Conservation (phyloP, 2,329 filamentous ascomycete genomes). For the Penicillium sp. region DNA sequence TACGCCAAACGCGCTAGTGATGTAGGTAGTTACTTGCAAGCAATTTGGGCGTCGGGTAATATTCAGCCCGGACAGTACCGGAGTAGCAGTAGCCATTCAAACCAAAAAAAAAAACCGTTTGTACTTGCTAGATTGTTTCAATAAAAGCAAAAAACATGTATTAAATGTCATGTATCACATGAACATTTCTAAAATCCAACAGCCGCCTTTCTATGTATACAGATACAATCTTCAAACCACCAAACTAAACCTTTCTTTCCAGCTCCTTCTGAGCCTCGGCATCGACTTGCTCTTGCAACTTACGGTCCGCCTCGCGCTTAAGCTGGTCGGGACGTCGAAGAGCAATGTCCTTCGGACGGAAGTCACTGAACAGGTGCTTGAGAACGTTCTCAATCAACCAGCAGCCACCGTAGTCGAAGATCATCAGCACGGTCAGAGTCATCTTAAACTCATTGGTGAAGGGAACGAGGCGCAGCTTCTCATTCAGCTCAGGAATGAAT, state of each 20-base stretch:
- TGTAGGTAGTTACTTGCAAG: too few species aligned
- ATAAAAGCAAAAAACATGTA: constrained; percentile 12
- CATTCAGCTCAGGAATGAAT: constrained; percentile 91
- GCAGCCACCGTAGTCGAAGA: constrained; percentile 82
- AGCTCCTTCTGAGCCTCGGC: constrained; percentile 41
- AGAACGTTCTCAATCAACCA: constrained; percentile 83
- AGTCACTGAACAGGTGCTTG: constrained; percentile 86
- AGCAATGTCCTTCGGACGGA: constrained; percentile 90
- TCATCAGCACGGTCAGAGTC: constrained; percentile 81
- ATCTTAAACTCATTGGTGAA: constrained; percentile 87
- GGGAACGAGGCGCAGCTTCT: constrained; percentile 86
- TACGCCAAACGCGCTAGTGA: too few species aligned
- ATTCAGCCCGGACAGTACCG: neutral
- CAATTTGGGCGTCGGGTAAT: too few species aligned
- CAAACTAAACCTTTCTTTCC: constrained; percentile 29
- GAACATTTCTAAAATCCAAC: constrained; percentile 18
- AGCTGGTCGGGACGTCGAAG: constrained; percentile 82
- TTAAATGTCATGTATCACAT: constrained; percentile 17
- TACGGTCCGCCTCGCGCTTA: constrained; percentile 69
- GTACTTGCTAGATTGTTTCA: neutral
- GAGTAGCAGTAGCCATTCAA: neutral
- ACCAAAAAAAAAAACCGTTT: constrained; percentile 35
- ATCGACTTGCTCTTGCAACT: constrained; percentile 57
- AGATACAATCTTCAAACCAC: constrained; percentile 14
- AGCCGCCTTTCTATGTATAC: constrained; percentile 25